Conservation (phyloP, 2,329 filamentous ascomycete species). For the Diaporthe eres region DNA sequence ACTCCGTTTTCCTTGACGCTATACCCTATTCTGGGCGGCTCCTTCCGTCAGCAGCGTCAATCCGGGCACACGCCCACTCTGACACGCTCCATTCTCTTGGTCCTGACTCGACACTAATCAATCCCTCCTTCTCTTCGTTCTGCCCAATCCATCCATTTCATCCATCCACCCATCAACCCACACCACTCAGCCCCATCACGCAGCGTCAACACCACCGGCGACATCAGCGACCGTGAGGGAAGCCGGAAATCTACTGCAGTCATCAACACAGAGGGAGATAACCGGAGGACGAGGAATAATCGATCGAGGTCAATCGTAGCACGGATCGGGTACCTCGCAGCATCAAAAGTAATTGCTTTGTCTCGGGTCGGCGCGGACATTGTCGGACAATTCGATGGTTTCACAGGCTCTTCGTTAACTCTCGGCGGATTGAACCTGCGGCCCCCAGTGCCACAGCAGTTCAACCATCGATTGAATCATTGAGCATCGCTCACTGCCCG, state of each 20-base stretch:
- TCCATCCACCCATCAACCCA: not conserved
- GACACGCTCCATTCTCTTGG: constrained; percentile 18
- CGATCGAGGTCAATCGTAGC: not conserved
- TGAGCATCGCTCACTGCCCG: not conserved
- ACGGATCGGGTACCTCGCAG: not conserved
- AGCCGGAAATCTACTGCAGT: not conserved
- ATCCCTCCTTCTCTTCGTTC: not conserved
- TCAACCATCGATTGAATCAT: constrained; percentile 23
- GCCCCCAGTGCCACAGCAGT: constrained; percentile 22
- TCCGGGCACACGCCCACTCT: constrained; percentile 1
- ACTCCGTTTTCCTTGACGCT: not conserved
- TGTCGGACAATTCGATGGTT: constrained; percentile 41
- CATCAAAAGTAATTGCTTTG: constrained; percentile 4
- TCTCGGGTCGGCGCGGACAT: constrained; percentile 31
- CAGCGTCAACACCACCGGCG: not conserved
- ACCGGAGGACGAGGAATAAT: not conserved
- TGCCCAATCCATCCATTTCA: not conserved
- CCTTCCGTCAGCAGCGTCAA: constrained; percentile 24
- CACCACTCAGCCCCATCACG: not conserved
- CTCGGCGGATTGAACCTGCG: constrained; percentile 42
- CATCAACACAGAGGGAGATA: not conserved
- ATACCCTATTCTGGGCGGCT: constrained; percentile 29
- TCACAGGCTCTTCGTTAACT: constrained; percentile 32
- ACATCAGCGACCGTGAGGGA: not conserved
- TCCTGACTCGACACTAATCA: constrained; percentile 24